Evolutionary conservation across 352 stramenopile species (phyloP), one percentile per base, ranked within the genome.

Genomic region (Blastocystis sp.): DNA sequence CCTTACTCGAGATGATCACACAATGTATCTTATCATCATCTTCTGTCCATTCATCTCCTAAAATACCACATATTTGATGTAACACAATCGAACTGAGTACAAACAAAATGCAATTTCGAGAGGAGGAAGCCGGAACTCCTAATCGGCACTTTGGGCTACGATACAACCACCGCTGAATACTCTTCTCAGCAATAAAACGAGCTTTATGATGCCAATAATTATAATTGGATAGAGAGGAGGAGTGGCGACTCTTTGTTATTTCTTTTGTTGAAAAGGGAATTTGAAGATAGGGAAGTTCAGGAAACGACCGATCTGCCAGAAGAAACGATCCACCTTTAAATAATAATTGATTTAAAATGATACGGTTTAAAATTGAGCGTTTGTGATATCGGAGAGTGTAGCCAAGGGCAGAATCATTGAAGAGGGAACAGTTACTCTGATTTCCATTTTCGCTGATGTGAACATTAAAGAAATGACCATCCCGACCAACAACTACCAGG

Each of bases 131-230:
- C 1, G 73, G 73, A 9, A 84, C 33, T 1, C 73, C 73, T 11
- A n/a, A 27, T 27, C 73, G 73, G 53, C 73, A 84, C 6, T 68
- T 66, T 15, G 73, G 73, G 42, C 42, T 56, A 6, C 73, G 73
- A 68, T 84, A 69, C 27, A 84, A 30, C 73, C 73, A 84, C 30
- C 73, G 48, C 51, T 84, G 24, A 15, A 84, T 48, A 17, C 48
- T 84, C 22, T 44, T 33, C 73, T 84, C 51, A 1, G 73, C 44
- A 13, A 84, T 44, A 24, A 66, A 66, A 27, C 73, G 73, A 33
- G 73, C 73, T 44, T 84, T 84, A 35, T 84, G 73, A 60, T 84
- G 73, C 73, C 73, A 84, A 57, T 84, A 84, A 24, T 84, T 84
- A 30, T 84, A 84, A 57, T 84, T 84, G 24, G 73, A 84, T 3